These are phyloP conservation scores for Firmiana major DNA, from an alignment of 345 rosid genomes.

Conservation along the genomic window DNA sequence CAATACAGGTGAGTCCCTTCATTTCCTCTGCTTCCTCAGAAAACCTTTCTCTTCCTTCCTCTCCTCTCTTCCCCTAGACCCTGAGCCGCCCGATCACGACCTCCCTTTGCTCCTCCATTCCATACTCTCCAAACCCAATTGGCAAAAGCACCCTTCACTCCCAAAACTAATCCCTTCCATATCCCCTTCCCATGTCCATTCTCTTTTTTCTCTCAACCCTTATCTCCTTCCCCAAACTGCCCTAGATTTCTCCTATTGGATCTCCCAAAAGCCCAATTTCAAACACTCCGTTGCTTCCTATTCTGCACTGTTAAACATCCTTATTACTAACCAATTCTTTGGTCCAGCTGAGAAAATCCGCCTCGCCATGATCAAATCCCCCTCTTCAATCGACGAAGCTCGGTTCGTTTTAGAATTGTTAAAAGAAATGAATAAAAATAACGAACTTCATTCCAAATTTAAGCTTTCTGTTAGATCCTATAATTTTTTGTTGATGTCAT, in stretches of 20 bases:
- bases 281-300: slow-evolving; percentile 38
- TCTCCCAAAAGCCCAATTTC: slow-evolving; percentile 38
- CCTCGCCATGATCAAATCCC: slow-evolving; percentile 40
- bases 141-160: slow-evolving; percentile 44
- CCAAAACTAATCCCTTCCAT: slow-evolving; percentile 26
- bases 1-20: slow-evolving; percentile 18
- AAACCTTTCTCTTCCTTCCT: slow-evolving; percentile 10
- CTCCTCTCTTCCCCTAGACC: slow-evolving; percentile 15
- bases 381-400: slow-evolving; percentile 31
- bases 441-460: slow-evolving; percentile 26
- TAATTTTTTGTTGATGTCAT: slow-evolving; percentile 47
- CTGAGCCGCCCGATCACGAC: slow-evolving; percentile 17
- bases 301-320: slow-evolving; percentile 36
- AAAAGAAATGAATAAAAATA: slow-evolving; percentile 24
- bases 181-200: slow-evolving; percentile 36
- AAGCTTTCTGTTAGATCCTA: slow-evolving; percentile 44
- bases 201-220: slow-evolving; percentile 25
- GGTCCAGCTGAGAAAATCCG: slow-evolving; percentile 38
- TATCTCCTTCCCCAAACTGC: slow-evolving; percentile 32
- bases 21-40: not conserved
- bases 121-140: slow-evolving; percentile 36
- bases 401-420: slow-evolving; percentile 28
- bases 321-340: slow-evolving; percentile 26
- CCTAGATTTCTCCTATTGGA: slow-evolving; percentile 43
- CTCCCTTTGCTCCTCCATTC: slow-evolving; percentile 31